These are phyloP conservation scores for Fusarium buxicola DNA, from an alignment of 2,329 filamentous ascomycete species.

Conservation along the genomic window DNA sequence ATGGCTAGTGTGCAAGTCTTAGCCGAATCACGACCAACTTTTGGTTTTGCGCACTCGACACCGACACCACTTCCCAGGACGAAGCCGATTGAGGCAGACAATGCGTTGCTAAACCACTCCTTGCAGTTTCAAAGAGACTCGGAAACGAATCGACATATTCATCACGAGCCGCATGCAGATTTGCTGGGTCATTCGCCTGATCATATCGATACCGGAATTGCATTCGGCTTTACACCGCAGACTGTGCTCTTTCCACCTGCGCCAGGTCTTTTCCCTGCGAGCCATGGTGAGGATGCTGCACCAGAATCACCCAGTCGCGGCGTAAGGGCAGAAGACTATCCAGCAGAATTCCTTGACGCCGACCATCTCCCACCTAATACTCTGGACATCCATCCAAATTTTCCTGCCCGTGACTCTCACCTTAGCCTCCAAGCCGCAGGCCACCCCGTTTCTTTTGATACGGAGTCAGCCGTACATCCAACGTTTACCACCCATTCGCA, in stretches of 20 bases:
- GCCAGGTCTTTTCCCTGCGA: constrained; percentile 23
- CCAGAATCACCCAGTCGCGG: constrained; percentile 18
- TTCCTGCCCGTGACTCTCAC: constrained; percentile 23
- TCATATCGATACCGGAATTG: constrained; percentile 22
- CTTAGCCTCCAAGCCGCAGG: neutral
- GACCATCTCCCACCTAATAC: constrained; percentile 8
- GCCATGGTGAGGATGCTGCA: constrained; percentile 8
- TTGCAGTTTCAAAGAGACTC: constrained; percentile 19
- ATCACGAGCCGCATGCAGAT: constrained; percentile 10
- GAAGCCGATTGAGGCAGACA: constrained; percentile 24
- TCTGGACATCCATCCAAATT: constrained; percentile 16
- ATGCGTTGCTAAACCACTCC: constrained; percentile 20
- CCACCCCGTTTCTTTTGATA: constrained; percentile 20
- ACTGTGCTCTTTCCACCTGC: constrained; percentile 32
- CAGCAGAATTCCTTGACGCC: constrained; percentile 39
- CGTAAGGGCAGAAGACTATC: constrained; percentile 31
- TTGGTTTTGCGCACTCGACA: constrained; percentile 41
- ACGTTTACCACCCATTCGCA: constrained; percentile 16
- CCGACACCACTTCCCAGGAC: constrained; percentile 42
- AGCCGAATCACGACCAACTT: constrained; percentile 41
- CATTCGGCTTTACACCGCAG: constrained; percentile 37
- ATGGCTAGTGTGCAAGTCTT: constrained; percentile 46
- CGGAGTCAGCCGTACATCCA: constrained; percentile 19
- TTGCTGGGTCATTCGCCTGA: constrained; percentile 25
- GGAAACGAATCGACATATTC: constrained; percentile 13